A percentile compares a stretch with the other conserved stretches of the same genome.
Conservation (phyloP, 139 green algal genomes). For the Volvox africanus region DNA sequence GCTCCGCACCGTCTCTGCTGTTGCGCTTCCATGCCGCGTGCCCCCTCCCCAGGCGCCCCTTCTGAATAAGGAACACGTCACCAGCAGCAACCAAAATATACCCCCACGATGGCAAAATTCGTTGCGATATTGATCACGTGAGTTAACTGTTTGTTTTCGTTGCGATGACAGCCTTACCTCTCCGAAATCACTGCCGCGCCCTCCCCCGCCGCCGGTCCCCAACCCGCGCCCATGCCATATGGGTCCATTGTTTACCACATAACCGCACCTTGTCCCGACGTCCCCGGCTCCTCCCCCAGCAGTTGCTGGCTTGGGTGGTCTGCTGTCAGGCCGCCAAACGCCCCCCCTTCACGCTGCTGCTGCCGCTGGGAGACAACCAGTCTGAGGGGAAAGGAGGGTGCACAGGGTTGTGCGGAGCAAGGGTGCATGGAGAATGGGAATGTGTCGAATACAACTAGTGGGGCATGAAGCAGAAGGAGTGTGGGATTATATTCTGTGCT, state of each 20-base stretch:
- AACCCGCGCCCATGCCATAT: neutral
- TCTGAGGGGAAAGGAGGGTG: neutral
- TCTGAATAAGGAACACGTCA: no score
- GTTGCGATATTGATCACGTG: neutral
- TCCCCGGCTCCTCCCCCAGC: conserved; percentile 54
- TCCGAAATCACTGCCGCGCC: neutral
- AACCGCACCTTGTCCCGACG: neutral
- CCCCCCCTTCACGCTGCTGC: conserved; percentile 25
- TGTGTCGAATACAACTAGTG: no score
- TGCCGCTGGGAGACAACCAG: neutral
- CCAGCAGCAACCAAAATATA: neutral
- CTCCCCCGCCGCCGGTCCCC: neutral
- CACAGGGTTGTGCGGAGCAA: neutral
- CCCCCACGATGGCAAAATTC: neutral
- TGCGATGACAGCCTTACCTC: neutral
- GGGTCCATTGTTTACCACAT: neutral
- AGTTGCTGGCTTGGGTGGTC: conserved; percentile 66
- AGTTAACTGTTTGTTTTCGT: neutral
- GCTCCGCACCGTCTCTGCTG: no score
- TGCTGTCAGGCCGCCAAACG: conserved; percentile 55
- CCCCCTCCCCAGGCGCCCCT: no score
- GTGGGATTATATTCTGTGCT: no score
- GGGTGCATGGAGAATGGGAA: neutral
- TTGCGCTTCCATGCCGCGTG: no score
- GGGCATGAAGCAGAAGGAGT: no score